A percentile compares a stretch with the other conserved stretches of the same genome.
phyloP scores from a whole-genome alignment of 495 filamentous ascomycete species.

The Pseudomonodictys pantanalensis region DNA sequence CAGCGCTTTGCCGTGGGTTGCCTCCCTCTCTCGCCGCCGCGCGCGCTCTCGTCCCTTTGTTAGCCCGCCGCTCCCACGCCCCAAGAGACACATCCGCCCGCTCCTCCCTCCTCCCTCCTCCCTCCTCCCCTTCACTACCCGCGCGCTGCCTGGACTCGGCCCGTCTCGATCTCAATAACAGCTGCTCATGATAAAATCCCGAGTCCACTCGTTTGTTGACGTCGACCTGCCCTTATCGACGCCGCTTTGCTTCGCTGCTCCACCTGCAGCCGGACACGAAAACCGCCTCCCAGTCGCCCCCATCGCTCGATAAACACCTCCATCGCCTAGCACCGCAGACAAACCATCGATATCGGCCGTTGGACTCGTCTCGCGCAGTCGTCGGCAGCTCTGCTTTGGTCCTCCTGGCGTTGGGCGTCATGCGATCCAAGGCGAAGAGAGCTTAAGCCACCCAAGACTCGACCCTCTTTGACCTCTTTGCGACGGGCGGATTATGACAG shows the following conservation, averaged over 20 bases:
- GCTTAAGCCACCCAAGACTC: slow-evolving; percentile 28
- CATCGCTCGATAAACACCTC: slow-evolving; percentile 7
- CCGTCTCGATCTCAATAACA: slow-evolving; percentile 2
- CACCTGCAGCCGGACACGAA: slow-evolving; percentile 6
- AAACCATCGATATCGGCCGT: slow-evolving; percentile 13
- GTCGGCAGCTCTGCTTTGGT: slow-evolving; percentile 22
- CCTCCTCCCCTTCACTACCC: slow-evolving; percentile 9
- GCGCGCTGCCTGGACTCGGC: slow-evolving; percentile 20
- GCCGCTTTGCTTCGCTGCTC: slow-evolving; percentile 4
- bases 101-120: background rate
- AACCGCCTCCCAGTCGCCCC: slow-evolving; percentile 11
- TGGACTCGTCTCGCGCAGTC: slow-evolving; percentile 13
- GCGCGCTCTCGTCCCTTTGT: slow-evolving; percentile 13
- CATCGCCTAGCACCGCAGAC: background rate
- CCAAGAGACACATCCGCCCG: slow-evolving; percentile 19
- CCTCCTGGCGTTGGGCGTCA: slow-evolving; percentile 32
- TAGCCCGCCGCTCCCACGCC: slow-evolving; percentile 4
- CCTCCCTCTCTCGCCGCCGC: background rate
- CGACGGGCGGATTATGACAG: slow-evolving; percentile 82
- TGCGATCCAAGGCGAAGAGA: slow-evolving; percentile 33
- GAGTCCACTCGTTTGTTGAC: slow-evolving; percentile 1
- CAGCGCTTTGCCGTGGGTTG: background rate
- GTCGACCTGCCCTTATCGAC: slow-evolving; percentile 24
- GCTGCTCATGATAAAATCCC: slow-evolving; percentile 22
- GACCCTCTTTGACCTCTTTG: slow-evolving; percentile 9